Evolutionary conservation across 345 rosid genomes (phyloP).

Genomic region (Hibiscus tridactylites): DNA sequence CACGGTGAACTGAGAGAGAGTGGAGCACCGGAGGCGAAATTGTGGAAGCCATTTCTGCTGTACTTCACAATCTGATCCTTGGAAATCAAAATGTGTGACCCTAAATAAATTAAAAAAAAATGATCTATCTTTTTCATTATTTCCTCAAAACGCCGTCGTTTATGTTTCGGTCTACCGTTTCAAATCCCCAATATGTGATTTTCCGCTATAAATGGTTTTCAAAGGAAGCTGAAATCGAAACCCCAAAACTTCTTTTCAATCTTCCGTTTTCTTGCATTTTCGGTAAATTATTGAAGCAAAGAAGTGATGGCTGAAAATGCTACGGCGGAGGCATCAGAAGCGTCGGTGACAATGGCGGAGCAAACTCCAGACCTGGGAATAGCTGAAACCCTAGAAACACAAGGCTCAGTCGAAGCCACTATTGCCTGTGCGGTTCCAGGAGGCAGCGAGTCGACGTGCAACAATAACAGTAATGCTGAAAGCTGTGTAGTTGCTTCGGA

Average conservation of each 20-base stretch:
- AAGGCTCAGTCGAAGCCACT: conserved; percentile 39
- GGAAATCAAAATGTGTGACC: neutral
- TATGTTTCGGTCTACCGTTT: neutral
- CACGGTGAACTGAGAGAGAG: conserved; percentile 11
- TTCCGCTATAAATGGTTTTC: conserved; percentile 18
- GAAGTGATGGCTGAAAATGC: conserved; percentile 20
- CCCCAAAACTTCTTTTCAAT: neutral
- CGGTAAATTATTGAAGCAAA: neutral
- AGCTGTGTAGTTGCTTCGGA: conserved; percentile 31
- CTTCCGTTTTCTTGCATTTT: neutral
- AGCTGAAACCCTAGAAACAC: conserved; percentile 21
- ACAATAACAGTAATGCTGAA: conserved; percentile 39
- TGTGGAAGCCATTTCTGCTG: neutral
- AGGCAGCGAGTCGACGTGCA: conserved; percentile 59
- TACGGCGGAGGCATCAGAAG: conserved; percentile 18
- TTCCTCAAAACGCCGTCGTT: neutral
- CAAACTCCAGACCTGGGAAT: conserved; percentile 5
- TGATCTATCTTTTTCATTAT: no score
- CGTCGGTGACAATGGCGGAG: conserved; percentile 14
- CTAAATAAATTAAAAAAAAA: neutral
- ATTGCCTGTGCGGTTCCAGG: conserved; percentile 30
- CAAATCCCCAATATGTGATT: neutral
- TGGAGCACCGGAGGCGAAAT: neutral
- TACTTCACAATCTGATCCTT: neutral
- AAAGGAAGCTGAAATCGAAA: neutral